Base-by-base conservation (phyloP, 1,139 yeast species). In the Scheffersomyces parashehatae region DNA sequence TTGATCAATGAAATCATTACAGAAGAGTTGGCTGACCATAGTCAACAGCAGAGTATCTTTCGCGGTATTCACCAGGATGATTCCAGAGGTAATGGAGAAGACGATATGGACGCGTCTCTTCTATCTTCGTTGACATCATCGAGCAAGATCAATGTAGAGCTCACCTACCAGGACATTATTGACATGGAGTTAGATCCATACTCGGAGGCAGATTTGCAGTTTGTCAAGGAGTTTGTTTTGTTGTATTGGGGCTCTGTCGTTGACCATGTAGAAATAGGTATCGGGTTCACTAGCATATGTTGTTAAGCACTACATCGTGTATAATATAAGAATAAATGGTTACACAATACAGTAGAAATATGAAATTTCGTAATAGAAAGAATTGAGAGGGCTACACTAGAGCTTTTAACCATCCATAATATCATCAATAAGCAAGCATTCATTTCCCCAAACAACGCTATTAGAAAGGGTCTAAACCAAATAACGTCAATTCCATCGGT, bases 151-250 rank as follows among this genome's bases (percentile, higher is more conserved):
- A 43, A 49, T 11, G 60, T 77, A 32, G 80, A 75, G 49, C 68
- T 77, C 33, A 75, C 76, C 2, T 71, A 71, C 50, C 76, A 78
- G 52, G 93, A 86, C 58, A 59, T 87, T 43, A 65, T 73, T 13
- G 88, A 83, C 43, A 79, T 86, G 85, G 95, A 89, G 30, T 68
- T 87, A 42, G 93, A 87, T 59, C 90, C 93, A 2, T 80, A 84
- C 55, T 76, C 83, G 14, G 51, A 61, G 8, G 73, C 73, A 28
- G 95, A 87, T 59, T 60, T 77, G 34, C 72, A 70, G 29, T 85
- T 87, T 59, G 68, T 85, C 13, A 61, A 70, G 41, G 74, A 75
- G 29, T 71, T 87, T 50, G 76, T 81, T 2, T 58, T 70, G 36
- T 54, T 68, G n/a, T 83, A 85, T 79, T 84, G 84, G 81, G 72